Evolutionary conservation across 164 flowering plant genomes (phyloP).

Genomic region (Annona squamosa): DNA sequence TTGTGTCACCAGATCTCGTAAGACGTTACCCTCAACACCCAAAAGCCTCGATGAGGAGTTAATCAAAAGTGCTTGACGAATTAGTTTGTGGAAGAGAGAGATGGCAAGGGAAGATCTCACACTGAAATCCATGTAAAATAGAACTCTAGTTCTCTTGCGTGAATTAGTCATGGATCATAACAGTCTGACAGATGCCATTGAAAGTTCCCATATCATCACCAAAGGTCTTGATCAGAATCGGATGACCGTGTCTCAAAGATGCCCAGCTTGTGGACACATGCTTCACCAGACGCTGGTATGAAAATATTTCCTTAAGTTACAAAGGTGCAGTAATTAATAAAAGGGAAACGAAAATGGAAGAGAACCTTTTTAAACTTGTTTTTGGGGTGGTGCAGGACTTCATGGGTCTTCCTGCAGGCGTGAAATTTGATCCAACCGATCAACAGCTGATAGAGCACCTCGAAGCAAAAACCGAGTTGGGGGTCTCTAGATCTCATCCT

Average conservation of each 20-base stretch:
- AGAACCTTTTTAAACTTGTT: neutral
- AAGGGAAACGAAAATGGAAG: neutral
- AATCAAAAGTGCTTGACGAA: neutral
- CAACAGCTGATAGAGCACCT: slow-evolving; percentile 78
- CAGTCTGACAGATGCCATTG: slow-evolving; percentile 39
- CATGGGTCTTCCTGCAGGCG: slow-evolving; percentile 95
- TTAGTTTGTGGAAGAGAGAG: neutral
- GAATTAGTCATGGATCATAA: slow-evolving; percentile 27
- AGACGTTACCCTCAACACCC: too few relatives aligned
- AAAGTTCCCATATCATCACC: slow-evolving; percentile 83
- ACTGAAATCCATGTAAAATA: slow-evolving; percentile 5
- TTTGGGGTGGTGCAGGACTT: slow-evolving; percentile 38
- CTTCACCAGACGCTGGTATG: slow-evolving; percentile 81
- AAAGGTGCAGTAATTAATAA: neutral
- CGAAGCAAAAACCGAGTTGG: slow-evolving; percentile 60
- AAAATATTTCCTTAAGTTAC: neutral
- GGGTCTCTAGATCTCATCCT: slow-evolving; percentile 56
- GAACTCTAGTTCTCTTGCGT: neutral
- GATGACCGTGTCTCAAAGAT: slow-evolving; percentile 79
- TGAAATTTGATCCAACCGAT: slow-evolving; percentile 91
- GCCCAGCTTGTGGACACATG: slow-evolving; percentile 94
- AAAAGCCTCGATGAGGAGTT: too few relatives aligned
- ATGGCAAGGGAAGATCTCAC: neutral
- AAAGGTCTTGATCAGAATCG: slow-evolving; percentile 94
- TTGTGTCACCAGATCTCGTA: neutral